phyloP scores from a whole-genome alignment of 345 rosid genomes.

The Salix dunnii region DNA sequence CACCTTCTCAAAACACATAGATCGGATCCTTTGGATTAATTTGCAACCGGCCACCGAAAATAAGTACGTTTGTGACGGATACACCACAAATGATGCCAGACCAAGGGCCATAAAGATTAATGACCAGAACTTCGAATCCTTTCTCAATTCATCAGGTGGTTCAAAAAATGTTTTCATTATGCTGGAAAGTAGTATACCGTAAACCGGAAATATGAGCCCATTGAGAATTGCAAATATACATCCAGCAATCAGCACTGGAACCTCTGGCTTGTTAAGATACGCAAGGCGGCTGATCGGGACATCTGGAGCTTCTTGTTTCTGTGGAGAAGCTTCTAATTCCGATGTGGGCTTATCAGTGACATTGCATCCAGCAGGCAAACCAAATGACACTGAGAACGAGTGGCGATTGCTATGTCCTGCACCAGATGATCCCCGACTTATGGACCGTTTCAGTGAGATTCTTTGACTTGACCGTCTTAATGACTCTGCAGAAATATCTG shows the following conservation, averaged over 20 bases:
- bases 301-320: constrained; percentile 27
- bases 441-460: constrained; percentile 41
- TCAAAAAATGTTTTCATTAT: constrained; percentile 54
- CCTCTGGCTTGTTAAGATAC: constrained; percentile 78
- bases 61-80: constrained; percentile 45
- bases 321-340: constrained; percentile 29
- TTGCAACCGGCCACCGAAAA: constrained; percentile 73
- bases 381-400: constrained; percentile 56
- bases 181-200: constrained; percentile 53
- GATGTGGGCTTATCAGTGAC: constrained; percentile 22
- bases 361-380: constrained; percentile 46
- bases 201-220: constrained; percentile 62
- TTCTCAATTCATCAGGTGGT: constrained; percentile 49
- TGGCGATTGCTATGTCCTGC: constrained; percentile 52
- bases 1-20: constrained; percentile 79
- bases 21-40: constrained; percentile 56
- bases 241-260: constrained; percentile 58
- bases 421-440: constrained; percentile 61
- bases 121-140: constrained; percentile 73
- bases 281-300: constrained; percentile 58
- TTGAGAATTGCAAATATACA: constrained; percentile 41
- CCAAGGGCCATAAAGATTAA: constrained; percentile 52
- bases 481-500: constrained; percentile 9
- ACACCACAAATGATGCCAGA: constrained; percentile 42
- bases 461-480: constrained; percentile 42